Base-by-base conservation (phyloP, 1,284 basidiomycete genomes). In the Heterobasidion parviporum region DNA sequence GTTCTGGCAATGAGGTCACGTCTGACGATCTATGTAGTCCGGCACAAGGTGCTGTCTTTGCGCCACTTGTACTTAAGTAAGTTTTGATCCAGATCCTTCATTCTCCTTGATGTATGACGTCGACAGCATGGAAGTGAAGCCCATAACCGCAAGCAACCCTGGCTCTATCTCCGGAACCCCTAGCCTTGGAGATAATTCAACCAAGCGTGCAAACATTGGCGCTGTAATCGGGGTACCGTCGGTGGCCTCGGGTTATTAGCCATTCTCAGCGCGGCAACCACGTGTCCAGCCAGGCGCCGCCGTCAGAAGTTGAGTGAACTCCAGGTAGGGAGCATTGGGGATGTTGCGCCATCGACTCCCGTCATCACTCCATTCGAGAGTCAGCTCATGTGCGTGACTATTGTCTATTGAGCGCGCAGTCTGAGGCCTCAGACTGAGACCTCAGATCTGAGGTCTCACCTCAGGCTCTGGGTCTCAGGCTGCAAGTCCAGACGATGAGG, bases 1-100 rank as follows among this genome's bases (percentile, higher is more conserved):
- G n/a, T n/a, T n/a, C n/a, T n/a, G n/a, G n/a, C n/a, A n/a, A n/a
- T n/a, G n/a, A n/a, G n/a, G n/a, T n/a, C n/a, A n/a, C n/a, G n/a
- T n/a, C n/a, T n/a, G n/a, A n/a, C n/a, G n/a, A n/a, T n/a, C n/a
- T n/a, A n/a, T n/a, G 47, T 35, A 61, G 60, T 46, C 60, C 60
- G 8, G 60, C 58, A 3, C 58, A 60, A 36, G 60, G 60, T 33
- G 60, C 60, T 6, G 45, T 61, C 51, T 61, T 52, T 41, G 60
- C 60, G 6, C 60, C 56, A 41, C 54, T 61, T n/a, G 60, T 54
- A 32, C 43, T 60, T 6, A 60, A 51, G 60, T 60, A 18, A 18
- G 18, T 18, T 18, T 8, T 2, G 1, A 14, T 7, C 1, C 8
- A 54, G 53, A 18, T 43, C 8, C 9, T 5, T 32, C 9, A 15